Evolutionary conservation across 2,329 filamentous ascomycete genomes (phyloP).

Genomic region (Helotiales sp.): DNA sequence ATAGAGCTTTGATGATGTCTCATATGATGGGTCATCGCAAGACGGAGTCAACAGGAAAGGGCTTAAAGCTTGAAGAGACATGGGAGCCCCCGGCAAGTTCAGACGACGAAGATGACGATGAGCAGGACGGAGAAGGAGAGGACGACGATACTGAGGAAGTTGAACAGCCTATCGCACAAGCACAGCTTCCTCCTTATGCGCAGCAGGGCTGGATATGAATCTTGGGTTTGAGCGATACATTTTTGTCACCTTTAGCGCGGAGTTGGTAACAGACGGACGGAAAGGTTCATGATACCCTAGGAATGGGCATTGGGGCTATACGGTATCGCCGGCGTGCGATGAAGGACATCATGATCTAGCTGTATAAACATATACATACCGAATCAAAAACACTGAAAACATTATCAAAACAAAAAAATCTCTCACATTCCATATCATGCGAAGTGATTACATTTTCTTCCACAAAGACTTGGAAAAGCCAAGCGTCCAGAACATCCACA

Average conservation of each 20-base stretch:
- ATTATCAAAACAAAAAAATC: constrained; percentile 7
- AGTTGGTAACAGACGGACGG: constrained; percentile 4
- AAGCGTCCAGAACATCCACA: no score
- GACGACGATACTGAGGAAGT: constrained; percentile 23
- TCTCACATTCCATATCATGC: not conserved
- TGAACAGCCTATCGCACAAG: not conserved
- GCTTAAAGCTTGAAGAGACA: constrained; percentile 78
- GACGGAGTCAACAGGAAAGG: constrained; percentile 61
- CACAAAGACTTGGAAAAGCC: no score
- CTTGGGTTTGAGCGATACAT: not conserved
- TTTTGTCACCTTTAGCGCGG: constrained; percentile 15
- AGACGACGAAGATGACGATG: constrained; percentile 54
- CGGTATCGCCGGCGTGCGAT: constrained; percentile 14
- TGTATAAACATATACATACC: no score
- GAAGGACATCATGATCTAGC: no score
- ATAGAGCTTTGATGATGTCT: constrained; percentile 51
- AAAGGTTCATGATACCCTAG: constrained; percentile 4
- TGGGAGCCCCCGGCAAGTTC: constrained; percentile 66
- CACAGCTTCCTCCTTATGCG: constrained; percentile 2
- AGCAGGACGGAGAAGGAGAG: constrained; percentile 38
- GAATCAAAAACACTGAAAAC: not conserved
- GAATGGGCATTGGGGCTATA: not conserved
- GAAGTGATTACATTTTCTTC: not conserved
- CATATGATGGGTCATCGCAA: constrained; percentile 52
- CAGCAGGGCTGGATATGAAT: constrained; percentile 17